A percentile compares a stretch with the other conserved stretches of the same genome.
Conservation (phyloP, 2,329 filamentous ascomycete species). For the Exserohilum rostratum region DNA sequence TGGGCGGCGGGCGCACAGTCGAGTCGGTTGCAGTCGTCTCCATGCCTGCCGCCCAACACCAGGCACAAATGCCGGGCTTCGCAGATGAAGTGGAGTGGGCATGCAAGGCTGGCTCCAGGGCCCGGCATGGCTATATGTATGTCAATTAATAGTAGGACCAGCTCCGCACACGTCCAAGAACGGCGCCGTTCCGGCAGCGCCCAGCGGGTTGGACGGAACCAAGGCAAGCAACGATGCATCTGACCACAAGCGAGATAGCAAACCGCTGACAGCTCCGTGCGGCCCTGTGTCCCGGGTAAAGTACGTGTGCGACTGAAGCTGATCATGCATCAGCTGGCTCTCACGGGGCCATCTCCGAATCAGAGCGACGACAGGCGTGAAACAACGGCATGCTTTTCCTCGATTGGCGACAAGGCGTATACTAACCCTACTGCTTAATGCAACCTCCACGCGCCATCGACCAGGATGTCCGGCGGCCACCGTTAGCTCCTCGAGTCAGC, state of each 20-base stretch:
- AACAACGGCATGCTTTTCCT: conserved; percentile 17
- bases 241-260: conserved; percentile 24
- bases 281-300: conserved; percentile 42
- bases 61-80: no score
- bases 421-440: conserved; percentile 24
- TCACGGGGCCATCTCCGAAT: conserved; percentile 24
- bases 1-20: no score
- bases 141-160: not conserved
- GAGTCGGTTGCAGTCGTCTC: no score
- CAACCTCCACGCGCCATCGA: conserved; percentile 18
- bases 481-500: conserved; percentile 16
- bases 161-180: conserved; percentile 5
- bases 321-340: conserved; percentile 19
- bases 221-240: conserved; percentile 19
- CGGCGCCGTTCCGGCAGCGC: conserved; percentile 7
- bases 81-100: no score
- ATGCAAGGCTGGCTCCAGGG: no score
- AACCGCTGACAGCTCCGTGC: conserved; percentile 30
- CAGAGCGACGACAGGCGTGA: conserved; percentile 4
- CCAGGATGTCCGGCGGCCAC: conserved; percentile 16
- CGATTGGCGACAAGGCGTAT: conserved; percentile 28
- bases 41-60: no score
- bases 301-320: conserved; percentile 20
- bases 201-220: conserved; percentile 8
- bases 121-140: no score